Conservation (phyloP, 139 green algal species). For the Mesotaenium endlicherianum region DNA sequence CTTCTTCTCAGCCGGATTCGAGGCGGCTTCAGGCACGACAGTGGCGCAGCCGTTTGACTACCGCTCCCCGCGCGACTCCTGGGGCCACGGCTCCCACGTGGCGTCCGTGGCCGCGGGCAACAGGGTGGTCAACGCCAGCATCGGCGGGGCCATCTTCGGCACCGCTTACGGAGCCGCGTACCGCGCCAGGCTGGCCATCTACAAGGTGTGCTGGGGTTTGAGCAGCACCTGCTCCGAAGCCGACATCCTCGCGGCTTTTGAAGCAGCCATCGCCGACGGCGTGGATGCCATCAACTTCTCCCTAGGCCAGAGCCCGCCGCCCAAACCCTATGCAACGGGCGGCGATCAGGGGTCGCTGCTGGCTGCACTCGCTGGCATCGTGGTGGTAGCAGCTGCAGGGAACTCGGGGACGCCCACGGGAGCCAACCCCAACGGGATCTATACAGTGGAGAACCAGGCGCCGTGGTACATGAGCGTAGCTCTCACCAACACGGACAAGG, state of each 20-base stretch:
- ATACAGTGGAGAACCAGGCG: not conserved
- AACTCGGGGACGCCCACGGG: not conserved
- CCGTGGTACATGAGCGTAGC: constrained; percentile 8
- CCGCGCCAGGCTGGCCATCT: constrained; percentile 8
- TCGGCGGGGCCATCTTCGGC: constrained; percentile 8
- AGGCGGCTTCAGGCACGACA: not conserved
- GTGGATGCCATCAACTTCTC: constrained; percentile 31
- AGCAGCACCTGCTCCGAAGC: not conserved
- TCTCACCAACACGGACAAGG: not conserved
- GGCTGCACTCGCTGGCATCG: not conserved
- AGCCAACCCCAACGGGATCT: not conserved
- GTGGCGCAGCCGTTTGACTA: not conserved
- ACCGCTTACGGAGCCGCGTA: not conserved
- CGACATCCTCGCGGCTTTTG: constrained; percentile 20
- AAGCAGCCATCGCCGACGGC: constrained; percentile 16
- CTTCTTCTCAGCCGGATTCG: constrained; percentile 19
- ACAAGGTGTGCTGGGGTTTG: not conserved
- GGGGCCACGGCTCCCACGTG: constrained; percentile 24
- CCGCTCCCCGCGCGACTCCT: constrained; percentile 6
- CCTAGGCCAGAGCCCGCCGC: not conserved
- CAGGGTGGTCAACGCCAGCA: not conserved
- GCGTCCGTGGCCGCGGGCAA: not conserved
- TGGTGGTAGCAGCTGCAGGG: not conserved
- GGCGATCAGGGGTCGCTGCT: not conserved
- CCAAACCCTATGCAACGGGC: not conserved